A percentile compares a stretch with the other conserved stretches of the same genome.
These are phyloP conservation scores for Pseudogymnoascus sp. DNA, from an alignment of 2,329 filamentous ascomycete genomes.

Conservation along the genomic window DNA sequence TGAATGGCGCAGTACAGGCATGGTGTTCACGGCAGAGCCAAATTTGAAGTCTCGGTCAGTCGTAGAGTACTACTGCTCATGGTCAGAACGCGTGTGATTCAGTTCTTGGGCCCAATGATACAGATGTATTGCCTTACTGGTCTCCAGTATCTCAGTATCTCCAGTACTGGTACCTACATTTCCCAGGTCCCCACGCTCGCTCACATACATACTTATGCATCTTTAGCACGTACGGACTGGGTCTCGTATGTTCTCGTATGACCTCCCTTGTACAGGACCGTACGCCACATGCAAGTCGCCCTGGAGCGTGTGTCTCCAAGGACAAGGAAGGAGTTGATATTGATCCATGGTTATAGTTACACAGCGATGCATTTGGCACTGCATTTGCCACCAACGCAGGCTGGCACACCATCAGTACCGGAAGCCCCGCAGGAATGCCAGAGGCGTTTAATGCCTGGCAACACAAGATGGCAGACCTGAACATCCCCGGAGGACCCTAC, in stretches of 20 bases:
- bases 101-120: not conserved
- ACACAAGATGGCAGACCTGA: not conserved
- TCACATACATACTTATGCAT: not conserved
- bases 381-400: not conserved
- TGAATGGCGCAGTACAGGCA: not conserved
- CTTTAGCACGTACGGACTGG: not conserved
- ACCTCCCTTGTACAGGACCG: not conserved
- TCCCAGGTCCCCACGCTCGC: not conserved
- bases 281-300: not conserved
- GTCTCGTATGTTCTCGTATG: not conserved
- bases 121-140: not conserved
- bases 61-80: not conserved
- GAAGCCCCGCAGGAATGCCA: not conserved
- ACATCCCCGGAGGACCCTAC: not conserved
- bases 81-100: conserved; percentile 1
- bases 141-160: not conserved
- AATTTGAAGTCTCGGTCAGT: not conserved
- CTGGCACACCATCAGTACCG: not conserved
- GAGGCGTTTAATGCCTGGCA: not conserved
- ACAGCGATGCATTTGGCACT: conserved; percentile 5
- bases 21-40: not conserved
- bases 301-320: not conserved
- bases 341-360: not conserved
- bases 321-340: not conserved
- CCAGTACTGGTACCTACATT: not conserved